Base-by-base conservation (phyloP, 306 rosid genomes). In the Cucurbita argyrosperma region DNA sequence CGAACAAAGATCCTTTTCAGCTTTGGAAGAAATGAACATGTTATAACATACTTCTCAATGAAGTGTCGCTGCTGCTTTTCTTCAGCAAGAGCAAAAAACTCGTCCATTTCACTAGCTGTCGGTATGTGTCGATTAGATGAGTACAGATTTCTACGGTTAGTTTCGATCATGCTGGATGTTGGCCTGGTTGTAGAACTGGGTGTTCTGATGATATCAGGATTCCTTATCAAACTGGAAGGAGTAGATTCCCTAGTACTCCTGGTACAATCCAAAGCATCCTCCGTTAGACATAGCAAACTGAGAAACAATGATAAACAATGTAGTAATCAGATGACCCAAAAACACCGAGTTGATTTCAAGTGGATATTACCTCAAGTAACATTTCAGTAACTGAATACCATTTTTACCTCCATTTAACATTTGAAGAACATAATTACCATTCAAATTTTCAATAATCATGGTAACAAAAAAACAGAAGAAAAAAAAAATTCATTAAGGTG, bases 191-290 rank as follows among this genome's bases (percentile, higher is more conserved):
- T 85, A 55, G 99, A 94, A 77, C 99, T 84, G 9, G 99, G 99
- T 62, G 96, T 83, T 78, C 84, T 64, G 73, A 91, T 65, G 72
- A 43, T 73, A 67, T 91, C 88, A 1, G 96, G 85, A 65, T 88
- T 87, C 85, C 89, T 88, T 77, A 88, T 90, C 86, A 89, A 80
- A 88, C 87, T 90, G 82, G 87, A 87, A 45, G 96, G 99, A 14
- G 99, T 94, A 21, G 97, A 83, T 80, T 94, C 99, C 82, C 99
- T 80, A 19, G 99, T 85, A 85, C 84, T 85, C 80, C 97, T 89
- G 95, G 75, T 35, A 80, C 72, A 79, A 84, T 74, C 19, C 63
- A 81, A 43, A 77, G 57, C 30, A 72, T 53, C 39, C 35, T 50
- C 10, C 16, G 40, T 60, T 46, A 53, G 47, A 46, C 10, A 37